These are phyloP conservation scores for Chlorella variabilis DNA, from an alignment of 163 green algal genomes.

Conservation along the genomic window DNA sequence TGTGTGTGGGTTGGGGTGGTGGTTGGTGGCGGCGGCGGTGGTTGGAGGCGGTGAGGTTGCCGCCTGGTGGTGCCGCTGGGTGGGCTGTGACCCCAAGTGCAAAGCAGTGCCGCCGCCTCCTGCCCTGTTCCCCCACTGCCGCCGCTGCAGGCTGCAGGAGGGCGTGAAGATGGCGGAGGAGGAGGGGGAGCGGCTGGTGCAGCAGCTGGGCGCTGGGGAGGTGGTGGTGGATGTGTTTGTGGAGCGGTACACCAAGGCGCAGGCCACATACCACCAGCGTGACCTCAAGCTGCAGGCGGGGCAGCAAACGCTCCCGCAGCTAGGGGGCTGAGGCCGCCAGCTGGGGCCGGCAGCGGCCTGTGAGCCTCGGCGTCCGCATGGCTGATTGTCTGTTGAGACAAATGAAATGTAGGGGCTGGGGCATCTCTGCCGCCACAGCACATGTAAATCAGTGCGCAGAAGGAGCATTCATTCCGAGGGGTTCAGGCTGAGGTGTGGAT, in stretches of 20 bases:
- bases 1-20: background rate
- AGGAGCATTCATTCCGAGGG: background rate
- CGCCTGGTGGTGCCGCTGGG: background rate
- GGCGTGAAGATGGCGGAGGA: constrained; percentile 54
- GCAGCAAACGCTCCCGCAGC: constrained; percentile 53
- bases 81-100: background rate
- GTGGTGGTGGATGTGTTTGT: constrained; percentile 72
- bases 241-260: constrained; percentile 60
- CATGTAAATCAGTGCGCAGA: background rate
- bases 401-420: no score
- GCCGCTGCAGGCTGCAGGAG: constrained; percentile 36
- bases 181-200: constrained; percentile 51
- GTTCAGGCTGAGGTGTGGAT: no score
- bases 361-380: background rate
- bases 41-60: background rate
- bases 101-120: background rate
- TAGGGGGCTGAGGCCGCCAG: background rate
- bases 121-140: no score
- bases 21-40: no score
- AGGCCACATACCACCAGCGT: constrained; percentile 62
- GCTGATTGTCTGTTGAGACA: background rate
- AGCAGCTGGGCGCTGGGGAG: constrained; percentile 47
- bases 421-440: no score
- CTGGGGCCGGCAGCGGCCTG: no score
- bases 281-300: constrained; percentile 76